Evolutionary conservation across 306 rosid genomes (phyloP).

Genomic region (Lathyrus oleraceus): DNA sequence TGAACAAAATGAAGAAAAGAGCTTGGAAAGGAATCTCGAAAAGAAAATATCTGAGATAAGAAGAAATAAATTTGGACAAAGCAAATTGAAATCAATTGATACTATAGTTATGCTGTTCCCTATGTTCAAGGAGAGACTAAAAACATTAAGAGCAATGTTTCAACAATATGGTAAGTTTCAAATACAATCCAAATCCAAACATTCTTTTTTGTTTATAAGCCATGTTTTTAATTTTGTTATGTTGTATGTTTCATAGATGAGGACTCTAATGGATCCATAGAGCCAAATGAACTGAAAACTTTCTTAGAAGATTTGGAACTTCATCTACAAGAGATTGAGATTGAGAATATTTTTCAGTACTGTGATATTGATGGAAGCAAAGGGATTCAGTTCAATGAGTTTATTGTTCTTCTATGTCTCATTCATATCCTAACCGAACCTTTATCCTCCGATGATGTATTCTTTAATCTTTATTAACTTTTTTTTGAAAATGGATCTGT

Average conservation of each 20-base stretch:
- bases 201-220: constrained; percentile 6
- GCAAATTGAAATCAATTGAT: constrained; percentile 67
- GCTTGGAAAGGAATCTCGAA: constrained; percentile 71
- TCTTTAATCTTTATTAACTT: constrained; percentile 36
- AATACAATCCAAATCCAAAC: not conserved
- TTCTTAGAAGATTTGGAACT: constrained; percentile 67
- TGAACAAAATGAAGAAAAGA: constrained; percentile 50
- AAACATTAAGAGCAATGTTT: constrained; percentile 64
- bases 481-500: not conserved
- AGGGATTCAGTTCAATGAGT: constrained; percentile 83
- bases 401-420: constrained; percentile 88
- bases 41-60: constrained; percentile 62
- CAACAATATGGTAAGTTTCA: constrained; percentile 72
- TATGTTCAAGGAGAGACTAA: constrained; percentile 61
- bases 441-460: constrained; percentile 52
- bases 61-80: constrained; percentile 46
- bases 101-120: constrained; percentile 76
- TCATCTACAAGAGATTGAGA: constrained; percentile 61
- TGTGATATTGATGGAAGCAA: constrained; percentile 85
- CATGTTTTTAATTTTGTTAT: not conserved
- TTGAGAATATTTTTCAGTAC: constrained; percentile 68
- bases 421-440: constrained; percentile 69
- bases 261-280: constrained; percentile 80
- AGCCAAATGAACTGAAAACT: constrained; percentile 60
- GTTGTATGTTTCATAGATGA: constrained; percentile 56